Percentiles rank a stretch among this genome's conserved stretches.
Evolutionary conservation across 2,329 filamentous ascomycete genomes (phyloP).

Genomic region (Apiospora koreana): DNA sequence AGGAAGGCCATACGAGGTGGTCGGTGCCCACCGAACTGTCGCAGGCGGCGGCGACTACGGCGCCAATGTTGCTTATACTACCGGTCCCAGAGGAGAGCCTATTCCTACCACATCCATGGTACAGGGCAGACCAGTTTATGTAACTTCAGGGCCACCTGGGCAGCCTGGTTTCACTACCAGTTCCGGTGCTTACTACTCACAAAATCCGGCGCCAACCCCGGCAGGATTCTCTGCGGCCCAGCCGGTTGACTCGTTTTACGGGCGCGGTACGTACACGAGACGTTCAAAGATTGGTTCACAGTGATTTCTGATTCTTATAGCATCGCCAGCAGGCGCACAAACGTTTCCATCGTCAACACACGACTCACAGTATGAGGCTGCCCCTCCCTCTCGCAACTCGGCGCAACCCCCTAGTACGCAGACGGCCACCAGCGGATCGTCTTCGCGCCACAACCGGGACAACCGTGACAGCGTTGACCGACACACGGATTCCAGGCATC

Average conservation of each 20-base stretch:
- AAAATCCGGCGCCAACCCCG: constrained; percentile 33
- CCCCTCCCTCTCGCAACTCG: constrained; percentile 37
- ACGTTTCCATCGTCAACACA: constrained; percentile 41
- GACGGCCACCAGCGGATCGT: constrained; percentile 31
- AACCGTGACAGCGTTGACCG: constrained; percentile 26
- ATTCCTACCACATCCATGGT: background rate
- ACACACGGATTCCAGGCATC: constrained; percentile 31
- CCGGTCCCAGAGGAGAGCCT: constrained; percentile 2
- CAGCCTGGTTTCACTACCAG: constrained; percentile 2
- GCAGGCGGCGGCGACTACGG: constrained; percentile 14
- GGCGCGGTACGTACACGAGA: constrained; percentile 60
- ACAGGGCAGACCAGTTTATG: constrained; percentile 10
- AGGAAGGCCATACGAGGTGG: constrained; percentile 32
- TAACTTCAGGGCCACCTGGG: constrained; percentile 2
- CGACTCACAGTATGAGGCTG: constrained; percentile 54
- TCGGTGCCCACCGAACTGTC: constrained; percentile 28
- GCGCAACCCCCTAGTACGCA: constrained; percentile 31
- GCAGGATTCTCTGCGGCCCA: constrained; percentile 43
- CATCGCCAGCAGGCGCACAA: constrained; percentile 50
- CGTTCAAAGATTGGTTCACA: constrained; percentile 22
- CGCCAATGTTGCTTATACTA: constrained; percentile 1
- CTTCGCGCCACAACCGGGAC: constrained; percentile 29
- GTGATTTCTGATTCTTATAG: constrained; percentile 49
- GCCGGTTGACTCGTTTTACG: constrained; percentile 55
- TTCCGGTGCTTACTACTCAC: constrained; percentile 30